Percentiles rank a stretch among this genome's conserved stretches.
Conservation (phyloP, 2,329 filamentous ascomycete species). For the Claviceps spartinae region DNA sequence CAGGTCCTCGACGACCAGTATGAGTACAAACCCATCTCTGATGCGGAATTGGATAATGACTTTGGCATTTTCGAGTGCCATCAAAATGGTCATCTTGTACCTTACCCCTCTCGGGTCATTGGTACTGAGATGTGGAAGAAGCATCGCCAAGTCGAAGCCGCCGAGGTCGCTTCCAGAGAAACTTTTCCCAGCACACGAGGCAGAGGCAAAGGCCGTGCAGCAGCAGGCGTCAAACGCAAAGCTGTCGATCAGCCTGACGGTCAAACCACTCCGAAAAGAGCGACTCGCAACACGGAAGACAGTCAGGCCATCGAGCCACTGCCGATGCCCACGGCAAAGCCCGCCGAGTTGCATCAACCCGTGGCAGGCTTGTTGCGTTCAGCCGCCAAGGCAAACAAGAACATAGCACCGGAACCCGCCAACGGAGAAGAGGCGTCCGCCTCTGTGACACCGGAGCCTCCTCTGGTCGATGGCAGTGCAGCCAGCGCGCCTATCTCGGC, state of each 20-base stretch:
- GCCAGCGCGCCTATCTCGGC: constrained; percentile 12
- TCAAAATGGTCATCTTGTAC: constrained; percentile 28
- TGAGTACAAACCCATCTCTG: constrained; percentile 30
- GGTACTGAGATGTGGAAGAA: constrained; percentile 29
- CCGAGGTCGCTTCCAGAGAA: constrained; percentile 18
- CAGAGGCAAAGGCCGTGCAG: constrained; percentile 21
- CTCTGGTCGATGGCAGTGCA: constrained; percentile 15
- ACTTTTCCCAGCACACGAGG: constrained; percentile 13
- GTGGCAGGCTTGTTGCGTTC: constrained; percentile 27
- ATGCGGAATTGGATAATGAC: constrained; percentile 27
- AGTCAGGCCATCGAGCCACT: constrained; percentile 12
- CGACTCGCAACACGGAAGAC: constrained; percentile 21
- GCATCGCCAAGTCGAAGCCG: constrained; percentile 23
- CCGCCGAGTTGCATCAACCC: constrained; percentile 7
- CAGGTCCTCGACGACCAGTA: constrained; percentile 31
- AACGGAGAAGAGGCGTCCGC: constrained; percentile 22
- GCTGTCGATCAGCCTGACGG: constrained; percentile 35
- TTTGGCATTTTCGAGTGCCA: constrained; percentile 30
- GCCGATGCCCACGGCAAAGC: constrained; percentile 12
- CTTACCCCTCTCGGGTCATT: constrained; percentile 29
- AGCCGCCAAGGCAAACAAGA: constrained; percentile 21
- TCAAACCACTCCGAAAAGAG: constrained; percentile 35
- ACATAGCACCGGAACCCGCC: constrained; percentile 17
- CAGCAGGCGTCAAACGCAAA: constrained; percentile 32
- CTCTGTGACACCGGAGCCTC: constrained; percentile 23